phyloP scores from a whole-genome alignment of 345 rosid species.

The Raphanus raphanistrum region DNA sequence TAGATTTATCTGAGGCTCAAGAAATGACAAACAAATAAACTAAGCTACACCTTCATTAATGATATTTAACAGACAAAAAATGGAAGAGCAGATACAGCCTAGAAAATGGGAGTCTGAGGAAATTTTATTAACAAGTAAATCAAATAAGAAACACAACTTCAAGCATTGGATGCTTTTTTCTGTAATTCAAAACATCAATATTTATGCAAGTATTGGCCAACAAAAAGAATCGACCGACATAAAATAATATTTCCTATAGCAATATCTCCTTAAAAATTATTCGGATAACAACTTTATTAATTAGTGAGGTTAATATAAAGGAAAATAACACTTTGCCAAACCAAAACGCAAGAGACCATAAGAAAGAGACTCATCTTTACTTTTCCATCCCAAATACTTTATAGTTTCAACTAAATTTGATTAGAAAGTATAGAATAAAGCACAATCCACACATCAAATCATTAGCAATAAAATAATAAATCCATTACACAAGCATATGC shows the following conservation, averaged over 20 bases:
- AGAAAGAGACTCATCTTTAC: slow-evolving; percentile 19
- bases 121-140: background rate
- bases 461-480: background rate
- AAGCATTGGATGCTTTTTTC: slow-evolving; percentile 9
- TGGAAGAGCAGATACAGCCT: background rate
- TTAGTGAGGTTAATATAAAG: slow-evolving; percentile 9
- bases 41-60: background rate
- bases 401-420: slow-evolving; percentile 30
- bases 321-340: slow-evolving; percentile 32
- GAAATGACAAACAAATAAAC: background rate
- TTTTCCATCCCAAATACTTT: background rate
- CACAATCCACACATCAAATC: background rate
- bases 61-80: background rate
- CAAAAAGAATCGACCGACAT: slow-evolving; percentile 17
- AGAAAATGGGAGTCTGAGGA: background rate
- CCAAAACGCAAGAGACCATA: slow-evolving; percentile 37
- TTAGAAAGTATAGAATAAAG: slow-evolving; percentile 29
- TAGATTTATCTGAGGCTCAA: background rate
- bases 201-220: background rate
- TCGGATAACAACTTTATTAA: slow-evolving; percentile 14
- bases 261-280: background rate
- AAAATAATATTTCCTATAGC: background rate
- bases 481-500: slow-evolving; percentile 1
- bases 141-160: background rate
- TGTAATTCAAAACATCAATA: background rate